Evolutionary conservation across 495 filamentous ascomycete species (phyloP).

Genomic region (Thozetella sp.): DNA sequence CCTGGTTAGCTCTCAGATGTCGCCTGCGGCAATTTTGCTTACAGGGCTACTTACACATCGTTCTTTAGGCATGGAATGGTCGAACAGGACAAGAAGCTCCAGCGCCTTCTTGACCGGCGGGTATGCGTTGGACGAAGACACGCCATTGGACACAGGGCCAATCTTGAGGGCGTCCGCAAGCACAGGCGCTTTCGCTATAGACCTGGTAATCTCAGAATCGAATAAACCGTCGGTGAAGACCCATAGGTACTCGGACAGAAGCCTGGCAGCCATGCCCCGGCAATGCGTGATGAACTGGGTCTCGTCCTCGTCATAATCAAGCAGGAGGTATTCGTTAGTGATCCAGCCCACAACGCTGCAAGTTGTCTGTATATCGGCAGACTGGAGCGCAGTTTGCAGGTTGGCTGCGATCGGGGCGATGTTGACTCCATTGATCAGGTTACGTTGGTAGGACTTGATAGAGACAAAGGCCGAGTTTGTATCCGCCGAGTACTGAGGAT

Average conservation of each 20-base stretch:
- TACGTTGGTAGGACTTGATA: slow-evolving; percentile 38
- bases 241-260: slow-evolving; percentile 55
- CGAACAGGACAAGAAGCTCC: slow-evolving; percentile 82
- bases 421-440: slow-evolving; percentile 42
- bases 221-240: slow-evolving; percentile 49
- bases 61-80: slow-evolving; percentile 63
- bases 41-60: slow-evolving; percentile 64
- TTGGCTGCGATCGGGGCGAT: slow-evolving; percentile 45
- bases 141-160: slow-evolving; percentile 32
- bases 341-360: slow-evolving; percentile 82
- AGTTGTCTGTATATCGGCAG: slow-evolving; percentile 47
- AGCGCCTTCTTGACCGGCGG: slow-evolving; percentile 75
- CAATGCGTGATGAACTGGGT: slow-evolving; percentile 73
- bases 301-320: slow-evolving; percentile 72
- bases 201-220: slow-evolving; percentile 51
- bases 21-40: slow-evolving; percentile 5
- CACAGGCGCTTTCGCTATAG: slow-evolving; percentile 45
- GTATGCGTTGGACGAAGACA: slow-evolving; percentile 58
- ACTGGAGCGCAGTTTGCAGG: slow-evolving; percentile 41
- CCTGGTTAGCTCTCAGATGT: slow-evolving; percentile 32
- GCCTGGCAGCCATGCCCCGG: slow-evolving; percentile 63
- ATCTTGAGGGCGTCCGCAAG: slow-evolving; percentile 42
- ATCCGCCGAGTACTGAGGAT: slow-evolving; percentile 44
- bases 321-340: slow-evolving; percentile 77
- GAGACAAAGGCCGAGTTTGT: slow-evolving; percentile 39